Conservation (phyloP, 495 filamentous ascomycete genomes). For the Daldinia childiae region DNA sequence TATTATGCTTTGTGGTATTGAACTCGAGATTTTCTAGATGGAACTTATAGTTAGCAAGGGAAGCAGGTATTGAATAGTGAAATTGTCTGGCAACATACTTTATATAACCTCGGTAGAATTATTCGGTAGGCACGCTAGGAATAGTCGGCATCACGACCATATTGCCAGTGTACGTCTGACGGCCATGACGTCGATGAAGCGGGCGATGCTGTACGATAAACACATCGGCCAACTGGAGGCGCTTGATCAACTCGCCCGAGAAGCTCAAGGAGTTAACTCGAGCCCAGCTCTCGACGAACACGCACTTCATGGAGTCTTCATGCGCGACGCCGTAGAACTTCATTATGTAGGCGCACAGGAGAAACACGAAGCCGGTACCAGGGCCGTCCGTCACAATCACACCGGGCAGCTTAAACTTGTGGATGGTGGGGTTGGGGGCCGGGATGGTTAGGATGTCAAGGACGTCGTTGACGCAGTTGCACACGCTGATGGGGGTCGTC, state of each 20-base stretch:
- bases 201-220: constrained; percentile 54
- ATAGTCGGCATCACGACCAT: constrained; percentile 36
- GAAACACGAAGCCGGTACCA: constrained; percentile 82
- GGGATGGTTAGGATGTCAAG: constrained; percentile 52
- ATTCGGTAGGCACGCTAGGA: background rate
- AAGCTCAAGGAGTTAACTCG: constrained; percentile 80
- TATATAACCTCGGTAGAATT: background rate
- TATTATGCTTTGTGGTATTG: background rate
- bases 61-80: background rate
- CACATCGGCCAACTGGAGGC: constrained; percentile 52
- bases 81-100: background rate
- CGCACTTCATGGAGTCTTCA: constrained; percentile 60
- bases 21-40: background rate
- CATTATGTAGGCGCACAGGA: constrained; percentile 72
- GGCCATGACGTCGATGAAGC: constrained; percentile 28
- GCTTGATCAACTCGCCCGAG: constrained; percentile 74
- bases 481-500: constrained; percentile 66
- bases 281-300: constrained; percentile 95
- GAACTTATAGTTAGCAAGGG: background rate
- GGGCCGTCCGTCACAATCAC: constrained; percentile 90
- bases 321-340: constrained; percentile 65
- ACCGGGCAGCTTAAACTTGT: constrained; percentile 55
- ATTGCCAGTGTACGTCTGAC: constrained; percentile 22
- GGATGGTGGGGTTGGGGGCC: constrained; percentile 47
- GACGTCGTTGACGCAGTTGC: constrained; percentile 67